Evolutionary conservation across 208 protist species (phyloP), one percentile per base, ranked within the genome.

Genomic region (Leishmania martiniquensis): DNA sequence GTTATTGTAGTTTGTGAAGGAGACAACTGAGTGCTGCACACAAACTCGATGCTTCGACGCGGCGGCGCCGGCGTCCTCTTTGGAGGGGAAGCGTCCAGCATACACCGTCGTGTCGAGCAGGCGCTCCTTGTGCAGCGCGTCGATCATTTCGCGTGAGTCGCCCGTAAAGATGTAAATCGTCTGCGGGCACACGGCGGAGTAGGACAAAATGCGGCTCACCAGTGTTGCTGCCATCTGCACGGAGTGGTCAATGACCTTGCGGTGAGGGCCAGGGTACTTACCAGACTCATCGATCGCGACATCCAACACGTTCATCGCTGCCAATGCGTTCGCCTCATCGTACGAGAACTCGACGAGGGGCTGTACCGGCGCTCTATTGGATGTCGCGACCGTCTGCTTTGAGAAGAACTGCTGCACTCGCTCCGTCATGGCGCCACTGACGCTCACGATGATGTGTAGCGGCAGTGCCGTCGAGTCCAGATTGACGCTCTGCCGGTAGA

Each of bases 81-180:
- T 86, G 34, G 81, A 86, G 34, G 81, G 79, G 39, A 84, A 85
- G 77, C 88, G 83, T 45, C 86, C 87, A 39, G 84, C 82, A 55
- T 87, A 94, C 32, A 97, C 78, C 47, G 66, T 83, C 60, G 87
- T 93, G 81, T 89, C 71, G n/a, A 80, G 60, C 44, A 96, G 73
- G 32, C 84, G 72, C 37, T 79, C 83, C 60, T 76, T 72, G 67
- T 85, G 82, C 34, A 97, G 72, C 39, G 82, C 88, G 29, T 89
- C 88, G n/a, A 88, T 51, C 78, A 89, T 82, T 37, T 88, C 87
- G 62, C 84, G 80, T n/a, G 79, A 72, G 52, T 95, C 91, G 2
- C 84, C 85, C 42, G 90, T 91, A 63, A 97, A 88, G 39, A 97
- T 80, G 79, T 93, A 87, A 65, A 97, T 89, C n/a, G 81, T 72